Conservation (phyloP, 495 filamentous ascomycete genomes). For the Astrothelium macrocarpum region DNA sequence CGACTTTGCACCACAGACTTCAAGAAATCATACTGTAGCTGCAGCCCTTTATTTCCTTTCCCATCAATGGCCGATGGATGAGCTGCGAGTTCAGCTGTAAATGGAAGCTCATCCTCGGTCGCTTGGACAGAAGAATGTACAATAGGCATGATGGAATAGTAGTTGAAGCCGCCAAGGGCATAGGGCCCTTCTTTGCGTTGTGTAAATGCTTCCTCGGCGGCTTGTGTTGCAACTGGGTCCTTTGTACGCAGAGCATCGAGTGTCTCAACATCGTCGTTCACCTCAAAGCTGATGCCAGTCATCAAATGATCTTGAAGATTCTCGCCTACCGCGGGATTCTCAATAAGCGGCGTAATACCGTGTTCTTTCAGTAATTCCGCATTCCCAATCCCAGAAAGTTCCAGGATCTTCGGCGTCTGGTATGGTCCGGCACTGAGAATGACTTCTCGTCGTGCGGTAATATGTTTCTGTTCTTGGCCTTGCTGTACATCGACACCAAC, state of each 20-base stretch:
- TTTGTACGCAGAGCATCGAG: background rate
- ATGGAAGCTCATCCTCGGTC: background rate
- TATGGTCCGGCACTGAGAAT: constrained; percentile 14
- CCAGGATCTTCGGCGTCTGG: constrained; percentile 14
- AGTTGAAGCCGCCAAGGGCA: background rate
- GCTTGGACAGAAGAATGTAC: background rate
- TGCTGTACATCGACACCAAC: background rate
- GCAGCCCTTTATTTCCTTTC: background rate
- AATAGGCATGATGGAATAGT: background rate
- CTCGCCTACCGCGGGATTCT: constrained; percentile 10
- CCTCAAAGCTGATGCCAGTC: constrained; percentile 10
- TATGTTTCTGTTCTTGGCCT: background rate
- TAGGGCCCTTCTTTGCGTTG: background rate
- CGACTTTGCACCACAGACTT: background rate
- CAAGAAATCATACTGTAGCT: background rate
- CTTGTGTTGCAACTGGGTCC: background rate
- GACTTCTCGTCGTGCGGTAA: constrained; percentile 12
- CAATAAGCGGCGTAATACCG: constrained; percentile 10
- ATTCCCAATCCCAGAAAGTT: constrained; percentile 18
- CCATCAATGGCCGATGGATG: background rate
- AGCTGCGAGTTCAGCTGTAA: background rate
- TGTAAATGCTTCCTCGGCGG: background rate
- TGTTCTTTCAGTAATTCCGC: constrained; percentile 1
- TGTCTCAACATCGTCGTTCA: constrained; percentile 7
- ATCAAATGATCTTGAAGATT: constrained; percentile 21